Conservation (phyloP, 208 protist species). For the Leishmania arabica region DNA sequence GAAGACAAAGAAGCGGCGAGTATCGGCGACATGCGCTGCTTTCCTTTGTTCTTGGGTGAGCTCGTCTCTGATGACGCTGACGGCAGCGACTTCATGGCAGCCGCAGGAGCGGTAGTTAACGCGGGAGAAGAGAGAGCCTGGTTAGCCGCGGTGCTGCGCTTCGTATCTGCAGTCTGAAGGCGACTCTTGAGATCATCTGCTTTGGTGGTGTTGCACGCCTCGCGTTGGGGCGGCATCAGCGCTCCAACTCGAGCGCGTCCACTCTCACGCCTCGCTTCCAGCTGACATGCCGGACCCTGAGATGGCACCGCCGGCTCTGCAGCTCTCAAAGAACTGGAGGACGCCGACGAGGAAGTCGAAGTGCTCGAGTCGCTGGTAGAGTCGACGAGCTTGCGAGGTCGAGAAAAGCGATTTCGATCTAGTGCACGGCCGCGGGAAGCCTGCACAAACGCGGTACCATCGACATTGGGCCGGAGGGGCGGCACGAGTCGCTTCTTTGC, state of each 20-base stretch:
- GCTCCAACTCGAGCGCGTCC: neutral
- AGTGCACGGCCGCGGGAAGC: slow-evolving; percentile 1
- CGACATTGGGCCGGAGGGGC: slow-evolving; percentile 39
- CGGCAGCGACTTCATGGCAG: neutral
- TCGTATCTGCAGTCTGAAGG: neutral
- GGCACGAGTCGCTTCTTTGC: slow-evolving; percentile 34
- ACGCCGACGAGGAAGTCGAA: slow-evolving; percentile 9
- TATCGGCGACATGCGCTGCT: neutral
- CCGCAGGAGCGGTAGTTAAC: neutral
- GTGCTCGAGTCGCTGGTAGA: neutral
- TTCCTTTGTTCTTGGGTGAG: neutral
- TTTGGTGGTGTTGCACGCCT: neutral
- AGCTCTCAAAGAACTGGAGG: slow-evolving; percentile 1
- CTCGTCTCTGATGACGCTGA: neutral
- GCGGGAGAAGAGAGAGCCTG: neutral
- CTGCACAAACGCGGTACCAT: slow-evolving; percentile 39
- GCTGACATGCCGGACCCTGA: neutral
- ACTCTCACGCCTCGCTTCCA: neutral
- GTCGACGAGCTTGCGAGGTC: neutral
- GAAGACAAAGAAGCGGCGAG: neutral
- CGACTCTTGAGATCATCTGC: neutral
- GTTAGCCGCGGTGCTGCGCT: neutral
- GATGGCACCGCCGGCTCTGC: neutral
- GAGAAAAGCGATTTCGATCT: slow-evolving; percentile 13
- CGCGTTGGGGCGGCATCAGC: neutral